Evolutionary conservation across 2,329 filamentous ascomycete species (phyloP).

Genomic region (Aspergillus oerlinghausenensis): DNA sequence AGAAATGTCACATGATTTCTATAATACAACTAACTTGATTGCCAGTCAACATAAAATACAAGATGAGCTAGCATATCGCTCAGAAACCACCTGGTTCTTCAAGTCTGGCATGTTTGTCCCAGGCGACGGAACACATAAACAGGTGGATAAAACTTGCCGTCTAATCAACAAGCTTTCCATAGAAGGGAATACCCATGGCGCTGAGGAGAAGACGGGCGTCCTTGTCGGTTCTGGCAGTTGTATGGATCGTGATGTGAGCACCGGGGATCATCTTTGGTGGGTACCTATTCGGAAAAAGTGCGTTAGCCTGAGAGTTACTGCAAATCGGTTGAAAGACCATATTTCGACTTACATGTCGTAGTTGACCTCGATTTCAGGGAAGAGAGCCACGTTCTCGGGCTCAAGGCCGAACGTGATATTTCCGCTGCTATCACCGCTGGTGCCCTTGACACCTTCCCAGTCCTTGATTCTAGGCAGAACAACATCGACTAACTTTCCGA

Average conservation of each 20-base stretch:
- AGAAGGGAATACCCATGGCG: constrained; percentile 73
- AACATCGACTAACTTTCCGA: constrained; percentile 84
- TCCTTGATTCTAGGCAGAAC: constrained; percentile 96
- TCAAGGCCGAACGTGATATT: constrained; percentile 81
- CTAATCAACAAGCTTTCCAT: constrained; percentile 64
- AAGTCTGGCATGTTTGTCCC: background rate
- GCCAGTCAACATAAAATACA: background rate
- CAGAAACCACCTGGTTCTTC: background rate
- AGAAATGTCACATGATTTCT: background rate
- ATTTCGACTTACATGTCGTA: constrained; percentile 70
- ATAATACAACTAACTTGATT: background rate
- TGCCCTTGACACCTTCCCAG: constrained; percentile 74
- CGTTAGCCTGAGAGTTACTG: background rate
- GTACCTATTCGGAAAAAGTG: constrained; percentile 42
- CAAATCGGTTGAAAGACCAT: background rate
- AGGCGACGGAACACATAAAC: background rate
- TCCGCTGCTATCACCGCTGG: constrained; percentile 78
- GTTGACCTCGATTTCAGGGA: constrained; percentile 92
- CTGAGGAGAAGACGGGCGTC: constrained; percentile 74
- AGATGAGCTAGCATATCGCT: background rate
- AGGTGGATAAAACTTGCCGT: background rate
- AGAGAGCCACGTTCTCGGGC: constrained; percentile 70
- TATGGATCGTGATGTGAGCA: constrained; percentile 77
- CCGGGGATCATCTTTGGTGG: constrained; percentile 75
- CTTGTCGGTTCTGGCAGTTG: constrained; percentile 76